Percentiles rank a stretch among this genome's conserved stretches.
Evolutionary conservation across 306 rosid species (phyloP).

Genomic region (Argentina anserina): DNA sequence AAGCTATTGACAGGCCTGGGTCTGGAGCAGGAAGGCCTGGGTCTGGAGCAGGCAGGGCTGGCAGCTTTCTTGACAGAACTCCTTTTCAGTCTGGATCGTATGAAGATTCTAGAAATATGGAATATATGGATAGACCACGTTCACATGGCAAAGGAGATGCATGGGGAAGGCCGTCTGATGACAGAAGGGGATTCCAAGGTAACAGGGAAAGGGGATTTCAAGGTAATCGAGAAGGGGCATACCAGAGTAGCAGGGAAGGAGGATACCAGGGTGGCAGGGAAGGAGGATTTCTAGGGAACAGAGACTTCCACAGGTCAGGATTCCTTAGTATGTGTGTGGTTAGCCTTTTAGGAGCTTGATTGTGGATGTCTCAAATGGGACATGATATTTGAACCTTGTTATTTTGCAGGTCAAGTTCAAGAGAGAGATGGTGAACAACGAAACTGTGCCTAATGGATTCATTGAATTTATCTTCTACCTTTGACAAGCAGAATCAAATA

Average conservation of each 20-base stretch:
- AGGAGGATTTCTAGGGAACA: slow-evolving; percentile 67
- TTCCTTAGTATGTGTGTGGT: background rate
- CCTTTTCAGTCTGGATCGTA: slow-evolving; percentile 69
- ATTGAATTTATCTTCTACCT: slow-evolving; percentile 28
- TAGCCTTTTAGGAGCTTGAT: background rate
- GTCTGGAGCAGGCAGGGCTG: slow-evolving; percentile 55
- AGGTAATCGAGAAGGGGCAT: background rate
- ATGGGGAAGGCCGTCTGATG: slow-evolving; percentile 68
- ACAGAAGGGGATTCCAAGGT: slow-evolving; percentile 65
- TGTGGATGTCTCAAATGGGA: slow-evolving; percentile 8
- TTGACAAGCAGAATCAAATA: slow-evolving; percentile 41
- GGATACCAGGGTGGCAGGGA: slow-evolving; percentile 44
- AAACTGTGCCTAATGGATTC: slow-evolving; percentile 17
- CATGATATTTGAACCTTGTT: slow-evolving; percentile 8
- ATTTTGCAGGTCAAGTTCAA: slow-evolving; percentile 44
- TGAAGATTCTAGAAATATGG: slow-evolving; percentile 71
- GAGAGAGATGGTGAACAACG: slow-evolving; percentile 50
- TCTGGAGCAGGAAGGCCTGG: slow-evolving; percentile 85
- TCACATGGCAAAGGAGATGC: slow-evolving; percentile 76
- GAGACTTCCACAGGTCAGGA: slow-evolving; percentile 69
- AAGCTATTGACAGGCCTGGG: slow-evolving; percentile 50
- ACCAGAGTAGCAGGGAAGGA: slow-evolving; percentile 21
- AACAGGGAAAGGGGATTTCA: slow-evolving; percentile 68
- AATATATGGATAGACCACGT: slow-evolving; percentile 63
- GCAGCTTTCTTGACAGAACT: slow-evolving; percentile 56